A percentile compares a stretch with the other conserved stretches of the same genome.
phyloP scores from a whole-genome alignment of 441 rosid species.

The Omphalea diandra region DNA sequence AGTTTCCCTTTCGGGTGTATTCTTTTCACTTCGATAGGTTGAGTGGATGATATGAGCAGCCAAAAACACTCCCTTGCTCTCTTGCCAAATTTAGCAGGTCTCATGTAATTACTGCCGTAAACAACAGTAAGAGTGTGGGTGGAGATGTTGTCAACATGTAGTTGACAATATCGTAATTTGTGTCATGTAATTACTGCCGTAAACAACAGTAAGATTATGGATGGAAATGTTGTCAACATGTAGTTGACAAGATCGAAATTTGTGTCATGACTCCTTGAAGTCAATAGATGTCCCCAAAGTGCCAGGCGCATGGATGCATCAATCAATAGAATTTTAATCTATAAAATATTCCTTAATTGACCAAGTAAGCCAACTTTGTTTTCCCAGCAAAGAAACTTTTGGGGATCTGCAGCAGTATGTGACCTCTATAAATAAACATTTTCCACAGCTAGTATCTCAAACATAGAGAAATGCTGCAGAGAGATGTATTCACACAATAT shows the following conservation, averaged over 20 bases:
- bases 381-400: too few relatives aligned
- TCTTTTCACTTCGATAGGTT: constrained; percentile 1
- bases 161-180: too few relatives aligned
- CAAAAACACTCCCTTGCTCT: not conserved
- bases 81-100: not conserved
- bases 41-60: not conserved
- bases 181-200: not conserved
- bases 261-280: not conserved
- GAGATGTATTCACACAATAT: constrained; percentile 22
- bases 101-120: not conserved
- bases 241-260: constrained; percentile 11
- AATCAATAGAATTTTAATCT: not conserved
- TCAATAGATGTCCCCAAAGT: too few relatives aligned
- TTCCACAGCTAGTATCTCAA: too few relatives aligned
- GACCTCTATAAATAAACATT: too few relatives aligned
- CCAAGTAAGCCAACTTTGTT: not conserved
- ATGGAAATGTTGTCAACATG: not conserved
- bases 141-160: too few relatives aligned
- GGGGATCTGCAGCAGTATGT: too few relatives aligned
- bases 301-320: not conserved
- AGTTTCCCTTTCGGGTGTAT: too few relatives aligned
- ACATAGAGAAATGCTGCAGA: not conserved
- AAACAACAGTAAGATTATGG: not conserved
- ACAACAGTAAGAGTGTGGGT: not conserved
- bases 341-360: not conserved